A percentile compares a stretch with the other conserved stretches of the same genome.
Evolutionary conservation across 2,329 filamentous ascomycete genomes (phyloP).

Genomic region (Phialophora verrucosa): DNA sequence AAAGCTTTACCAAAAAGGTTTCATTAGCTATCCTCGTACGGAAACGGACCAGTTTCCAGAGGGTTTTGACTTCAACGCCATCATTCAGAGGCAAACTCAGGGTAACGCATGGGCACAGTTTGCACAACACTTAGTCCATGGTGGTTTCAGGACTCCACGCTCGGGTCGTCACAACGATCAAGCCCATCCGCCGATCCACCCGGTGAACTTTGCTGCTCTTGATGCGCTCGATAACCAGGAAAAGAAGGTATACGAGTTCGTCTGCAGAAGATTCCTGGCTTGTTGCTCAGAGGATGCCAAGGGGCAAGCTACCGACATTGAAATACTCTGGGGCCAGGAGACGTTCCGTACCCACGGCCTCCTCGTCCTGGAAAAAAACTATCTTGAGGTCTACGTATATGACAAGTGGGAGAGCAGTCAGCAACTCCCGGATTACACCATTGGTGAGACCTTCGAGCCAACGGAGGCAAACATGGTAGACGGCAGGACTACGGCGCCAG

Average conservation of each 20-base stretch:
- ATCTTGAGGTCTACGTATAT: slow-evolving; percentile 93
- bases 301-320: slow-evolving; percentile 82
- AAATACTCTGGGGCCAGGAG: slow-evolving; percentile 80
- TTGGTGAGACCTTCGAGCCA: slow-evolving; percentile 83
- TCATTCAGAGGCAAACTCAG: slow-evolving; percentile 83
- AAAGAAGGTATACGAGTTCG: slow-evolving; percentile 85
- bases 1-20: slow-evolving; percentile 86
- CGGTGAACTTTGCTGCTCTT: slow-evolving; percentile 79
- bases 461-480: slow-evolving; percentile 87
- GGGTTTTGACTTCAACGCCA: slow-evolving; percentile 78
- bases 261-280: slow-evolving; percentile 87
- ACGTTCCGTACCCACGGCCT: slow-evolving; percentile 81
- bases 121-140: slow-evolving; percentile 67
- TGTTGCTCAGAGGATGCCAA: slow-evolving; percentile 95
- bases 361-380: slow-evolving; percentile 85
- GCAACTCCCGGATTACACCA: slow-evolving; percentile 76
- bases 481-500: slow-evolving; percentile 84
- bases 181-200: slow-evolving; percentile 96
- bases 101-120: slow-evolving; percentile 80
- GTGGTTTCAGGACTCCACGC: slow-evolving; percentile 79
- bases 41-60: slow-evolving; percentile 96
- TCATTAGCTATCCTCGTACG: slow-evolving; percentile 96
- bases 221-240: slow-evolving; percentile 68
- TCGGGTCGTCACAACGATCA: slow-evolving; percentile 90
- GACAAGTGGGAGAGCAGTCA: slow-evolving; percentile 93